Evolutionary conservation across 1,284 basidiomycete species (phyloP).

Genomic region (Melampsora americana): DNA sequence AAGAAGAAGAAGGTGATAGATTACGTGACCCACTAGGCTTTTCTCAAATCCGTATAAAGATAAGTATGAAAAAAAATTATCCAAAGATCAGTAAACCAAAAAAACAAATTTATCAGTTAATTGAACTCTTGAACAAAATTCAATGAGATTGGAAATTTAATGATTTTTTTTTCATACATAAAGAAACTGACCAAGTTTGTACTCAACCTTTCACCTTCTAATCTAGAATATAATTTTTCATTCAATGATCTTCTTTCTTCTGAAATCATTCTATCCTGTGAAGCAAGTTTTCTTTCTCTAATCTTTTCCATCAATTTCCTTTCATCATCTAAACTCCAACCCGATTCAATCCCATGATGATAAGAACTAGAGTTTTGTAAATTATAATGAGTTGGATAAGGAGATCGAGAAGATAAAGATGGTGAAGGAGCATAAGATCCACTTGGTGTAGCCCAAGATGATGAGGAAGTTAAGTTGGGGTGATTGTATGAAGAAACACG

Average conservation of each 20-base stretch:
- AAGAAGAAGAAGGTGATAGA: not conserved
- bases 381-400: not conserved
- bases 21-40: constrained; percentile 2
- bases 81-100: not conserved
- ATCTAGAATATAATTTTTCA: not conserved
- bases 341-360: not conserved
- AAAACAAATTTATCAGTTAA: not conserved
- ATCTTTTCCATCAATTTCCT: not conserved
- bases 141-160: not conserved
- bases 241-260: not conserved
- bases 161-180: not conserved
- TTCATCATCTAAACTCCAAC: not conserved
- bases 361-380: not conserved
- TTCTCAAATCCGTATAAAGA: not conserved
- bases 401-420: not conserved
- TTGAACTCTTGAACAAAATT: not conserved
- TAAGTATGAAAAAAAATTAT: no score
- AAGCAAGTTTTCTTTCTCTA: not conserved
- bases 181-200: constrained; percentile 3
- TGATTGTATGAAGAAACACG: not conserved
- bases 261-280: not conserved
- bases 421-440: not conserved
- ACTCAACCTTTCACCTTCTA: not conserved
- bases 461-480: not conserved
- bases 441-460: not conserved